Evolutionary conservation across 192 early-diverging fungal species (phyloP).

Genomic region (Gaertneriomyces semiglobifer): DNA sequence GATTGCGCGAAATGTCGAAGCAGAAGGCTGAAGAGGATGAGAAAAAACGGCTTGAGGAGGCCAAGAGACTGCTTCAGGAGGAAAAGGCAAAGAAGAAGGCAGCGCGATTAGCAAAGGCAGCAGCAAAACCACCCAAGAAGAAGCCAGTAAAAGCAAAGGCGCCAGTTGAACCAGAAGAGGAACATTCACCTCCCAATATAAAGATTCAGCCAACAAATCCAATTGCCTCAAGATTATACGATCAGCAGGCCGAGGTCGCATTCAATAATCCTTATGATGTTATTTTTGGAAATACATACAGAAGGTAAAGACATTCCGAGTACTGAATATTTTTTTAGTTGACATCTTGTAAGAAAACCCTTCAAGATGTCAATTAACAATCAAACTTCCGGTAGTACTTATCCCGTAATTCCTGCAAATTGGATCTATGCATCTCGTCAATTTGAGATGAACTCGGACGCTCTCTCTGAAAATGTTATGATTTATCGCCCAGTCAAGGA

Average conservation of each 20-base stretch:
- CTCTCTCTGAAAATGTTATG: neutral
- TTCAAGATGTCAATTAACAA: neutral
- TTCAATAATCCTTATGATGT: neutral
- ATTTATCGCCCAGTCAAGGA: too few species aligned
- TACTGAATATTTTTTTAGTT: neutral
- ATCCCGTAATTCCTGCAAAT: constrained; percentile 2
- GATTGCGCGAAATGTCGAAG: neutral
- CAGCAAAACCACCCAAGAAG: neutral
- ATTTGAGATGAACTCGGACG: too few species aligned
- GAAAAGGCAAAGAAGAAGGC: neutral
- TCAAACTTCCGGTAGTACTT: too few species aligned
- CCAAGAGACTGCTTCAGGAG: neutral
- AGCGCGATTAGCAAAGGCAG: neutral
- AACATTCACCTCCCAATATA: too few species aligned
- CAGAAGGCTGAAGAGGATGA: neutral
- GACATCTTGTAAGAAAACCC: neutral
- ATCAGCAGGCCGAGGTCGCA: neutral
- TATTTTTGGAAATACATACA: neutral
- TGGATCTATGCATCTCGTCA: neutral
- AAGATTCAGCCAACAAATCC: too few species aligned
- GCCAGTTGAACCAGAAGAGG: too few species aligned
- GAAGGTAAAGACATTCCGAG: neutral
- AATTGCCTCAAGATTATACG: too few species aligned
- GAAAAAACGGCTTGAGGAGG: neutral
- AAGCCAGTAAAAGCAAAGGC: neutral